A percentile compares a stretch with the other conserved stretches of the same genome.
Evolutionary conservation across 768 basidiomycete genomes (phyloP).

Genomic region (Mycena galericulata): DNA sequence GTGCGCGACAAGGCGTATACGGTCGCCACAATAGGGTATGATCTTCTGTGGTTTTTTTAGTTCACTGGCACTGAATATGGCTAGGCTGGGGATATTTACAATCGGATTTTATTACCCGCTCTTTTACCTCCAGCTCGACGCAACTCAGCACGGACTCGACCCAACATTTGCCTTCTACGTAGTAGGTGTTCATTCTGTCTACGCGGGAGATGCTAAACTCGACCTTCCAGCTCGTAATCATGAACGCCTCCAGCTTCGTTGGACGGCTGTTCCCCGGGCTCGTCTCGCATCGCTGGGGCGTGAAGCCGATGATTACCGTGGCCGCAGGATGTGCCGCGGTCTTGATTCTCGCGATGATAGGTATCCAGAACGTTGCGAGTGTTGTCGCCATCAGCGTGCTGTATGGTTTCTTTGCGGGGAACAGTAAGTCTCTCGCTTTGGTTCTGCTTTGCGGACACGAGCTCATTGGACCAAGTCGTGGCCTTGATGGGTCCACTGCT

Average conservation of each 20-base stretch:
- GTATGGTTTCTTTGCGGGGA: slow-evolving; percentile 58
- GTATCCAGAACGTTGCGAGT: slow-evolving; percentile 40
- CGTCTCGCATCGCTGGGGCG: slow-evolving; percentile 43
- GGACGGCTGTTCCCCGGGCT: slow-evolving; percentile 53
- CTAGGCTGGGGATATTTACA: slow-evolving; percentile 49
- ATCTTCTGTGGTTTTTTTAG: slow-evolving; percentile 3
- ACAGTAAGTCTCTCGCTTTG: slow-evolving; percentile 44
- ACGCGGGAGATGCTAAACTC: not conserved
- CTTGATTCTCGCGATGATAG: slow-evolving; percentile 52
- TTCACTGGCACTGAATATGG: not conserved
- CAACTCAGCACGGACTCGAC: slow-evolving; percentile 59
- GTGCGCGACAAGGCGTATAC: slow-evolving; percentile 59
- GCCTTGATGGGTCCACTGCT: slow-evolving; percentile 25
- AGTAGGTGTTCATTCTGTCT: slow-evolving; percentile 43
- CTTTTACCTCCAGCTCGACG: slow-evolving; percentile 69
- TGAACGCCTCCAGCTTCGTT: slow-evolving; percentile 49
- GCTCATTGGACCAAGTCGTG: slow-evolving; percentile 12
- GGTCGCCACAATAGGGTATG: slow-evolving; percentile 54
- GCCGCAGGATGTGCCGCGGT: slow-evolving; percentile 40
- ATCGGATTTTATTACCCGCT: slow-evolving; percentile 61
- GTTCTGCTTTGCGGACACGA: not conserved
- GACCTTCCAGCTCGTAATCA: slow-evolving; percentile 48
- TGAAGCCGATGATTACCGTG: slow-evolving; percentile 47
- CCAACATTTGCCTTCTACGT: slow-evolving; percentile 67
- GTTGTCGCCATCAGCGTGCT: slow-evolving; percentile 49